phyloP scores from a whole-genome alignment of 140 eudicot genomes.

The Anethum foeniculum region DNA sequence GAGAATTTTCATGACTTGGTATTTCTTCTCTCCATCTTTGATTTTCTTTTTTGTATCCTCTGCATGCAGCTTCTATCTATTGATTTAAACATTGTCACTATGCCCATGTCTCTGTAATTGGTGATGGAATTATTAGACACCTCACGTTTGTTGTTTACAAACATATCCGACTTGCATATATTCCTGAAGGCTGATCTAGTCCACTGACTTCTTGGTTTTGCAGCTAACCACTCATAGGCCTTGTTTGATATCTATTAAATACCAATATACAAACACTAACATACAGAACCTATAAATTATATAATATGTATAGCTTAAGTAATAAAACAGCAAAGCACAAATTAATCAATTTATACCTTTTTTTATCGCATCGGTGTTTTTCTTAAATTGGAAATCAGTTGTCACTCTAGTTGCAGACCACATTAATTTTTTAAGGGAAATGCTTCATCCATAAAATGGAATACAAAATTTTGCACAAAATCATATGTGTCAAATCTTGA shows the following conservation, averaged over 20 bases:
- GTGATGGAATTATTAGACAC: neutral
- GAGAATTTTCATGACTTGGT: no score
- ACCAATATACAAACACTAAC: no score
- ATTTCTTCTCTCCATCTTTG: neutral
- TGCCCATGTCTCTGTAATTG: neutral
- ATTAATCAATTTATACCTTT: neutral
- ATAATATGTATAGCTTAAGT: no score
- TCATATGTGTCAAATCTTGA: no score
- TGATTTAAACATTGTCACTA: neutral
- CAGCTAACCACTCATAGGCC: neutral
- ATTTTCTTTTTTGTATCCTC: neutral
- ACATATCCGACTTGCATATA: neutral
- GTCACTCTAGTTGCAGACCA: neutral
- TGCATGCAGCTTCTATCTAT: neutral
- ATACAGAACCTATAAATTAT: no score
- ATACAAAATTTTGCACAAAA: no score
- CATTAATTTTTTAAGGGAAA: no score
- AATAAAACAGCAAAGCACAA: no score
- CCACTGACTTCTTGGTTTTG: neutral
- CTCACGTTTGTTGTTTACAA: neutral
- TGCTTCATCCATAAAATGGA: no score
- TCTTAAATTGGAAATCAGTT: neutral
- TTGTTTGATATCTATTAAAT: neutral
- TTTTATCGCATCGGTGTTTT: neutral
- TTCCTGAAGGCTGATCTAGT: neutral